Evolutionary conservation across 768 basidiomycete species (phyloP).

Genomic region (Hypholoma fasciculare): DNA sequence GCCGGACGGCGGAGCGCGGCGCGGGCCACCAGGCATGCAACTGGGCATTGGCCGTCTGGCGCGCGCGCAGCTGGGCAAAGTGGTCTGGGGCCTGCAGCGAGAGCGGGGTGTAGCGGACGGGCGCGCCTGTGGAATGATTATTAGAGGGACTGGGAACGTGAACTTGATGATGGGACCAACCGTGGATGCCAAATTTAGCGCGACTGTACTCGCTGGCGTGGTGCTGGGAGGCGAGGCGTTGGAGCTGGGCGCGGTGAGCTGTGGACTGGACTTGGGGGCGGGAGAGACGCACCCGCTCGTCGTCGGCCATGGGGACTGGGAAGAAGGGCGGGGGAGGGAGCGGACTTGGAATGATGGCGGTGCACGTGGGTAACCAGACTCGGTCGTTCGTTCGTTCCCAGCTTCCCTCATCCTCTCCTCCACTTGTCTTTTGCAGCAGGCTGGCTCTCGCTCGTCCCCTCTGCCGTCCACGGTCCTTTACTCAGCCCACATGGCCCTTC

Average conservation of each 20-base stretch:
- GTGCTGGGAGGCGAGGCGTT: conserved; percentile 69
- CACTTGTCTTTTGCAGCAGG: conserved; percentile 22
- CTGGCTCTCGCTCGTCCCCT: conserved; percentile 20
- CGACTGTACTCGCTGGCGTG: conserved; percentile 71
- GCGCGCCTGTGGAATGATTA: conserved; percentile 45
- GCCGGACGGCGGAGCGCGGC: neutral
- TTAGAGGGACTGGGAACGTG: neutral
- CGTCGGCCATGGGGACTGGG: neutral
- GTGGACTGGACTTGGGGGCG: neutral
- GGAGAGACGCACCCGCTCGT: conserved; percentile 5
- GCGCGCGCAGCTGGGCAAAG: conserved; percentile 49
- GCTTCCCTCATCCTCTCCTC: conserved; percentile 22
- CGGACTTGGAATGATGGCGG: conserved; percentile 11
- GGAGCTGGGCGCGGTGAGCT: conserved; percentile 37
- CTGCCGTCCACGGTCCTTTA: conserved; percentile 26
- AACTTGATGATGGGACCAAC: conserved; percentile 23
- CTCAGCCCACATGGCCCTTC: conserved; percentile 47
- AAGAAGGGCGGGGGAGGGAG: neutral
- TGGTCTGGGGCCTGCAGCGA: conserved; percentile 63
- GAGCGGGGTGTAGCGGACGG: conserved; percentile 59
- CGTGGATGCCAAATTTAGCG: conserved; percentile 58
- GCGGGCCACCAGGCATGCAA: conserved; percentile 22
- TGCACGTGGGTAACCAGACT: conserved; percentile 13
- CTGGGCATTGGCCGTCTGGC: conserved; percentile 43
- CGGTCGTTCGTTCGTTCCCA: conserved; percentile 15